These are phyloP conservation scores for Kregervanrija fluxuum DNA, from an alignment of 805 yeast species.

Conservation along the genomic window DNA sequence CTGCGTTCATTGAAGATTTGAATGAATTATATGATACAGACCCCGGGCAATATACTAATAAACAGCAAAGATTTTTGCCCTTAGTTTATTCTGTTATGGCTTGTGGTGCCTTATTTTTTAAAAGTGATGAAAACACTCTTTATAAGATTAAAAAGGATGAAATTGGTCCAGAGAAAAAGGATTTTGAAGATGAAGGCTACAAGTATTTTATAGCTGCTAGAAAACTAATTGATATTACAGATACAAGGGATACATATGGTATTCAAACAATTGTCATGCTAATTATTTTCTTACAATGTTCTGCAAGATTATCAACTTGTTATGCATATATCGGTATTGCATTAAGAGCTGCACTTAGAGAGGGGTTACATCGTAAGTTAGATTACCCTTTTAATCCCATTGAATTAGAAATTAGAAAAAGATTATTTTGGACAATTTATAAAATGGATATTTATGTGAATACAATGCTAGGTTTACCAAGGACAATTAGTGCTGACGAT, in stretches of 20 bases:
- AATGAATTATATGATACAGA: slow-evolving; percentile 72
- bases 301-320: slow-evolving; percentile 80
- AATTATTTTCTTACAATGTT: slow-evolving; percentile 78
- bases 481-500: slow-evolving; percentile 68
- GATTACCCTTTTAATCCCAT: slow-evolving; percentile 61
- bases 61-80: slow-evolving; percentile 71
- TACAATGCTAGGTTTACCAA: slow-evolving; percentile 79
- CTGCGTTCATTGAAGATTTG: slow-evolving; percentile 66
- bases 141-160: slow-evolving; percentile 17
- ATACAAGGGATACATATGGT: slow-evolving; percentile 73
- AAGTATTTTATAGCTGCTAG: slow-evolving; percentile 76
- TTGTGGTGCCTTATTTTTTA: slow-evolving; percentile 73
- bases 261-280: slow-evolving; percentile 85
- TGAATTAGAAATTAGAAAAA: slow-evolving; percentile 74
- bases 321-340: slow-evolving; percentile 89
- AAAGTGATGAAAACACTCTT: slow-evolving; percentile 35
- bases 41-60: slow-evolving; percentile 62
- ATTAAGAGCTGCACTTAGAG: slow-evolving; percentile 69
- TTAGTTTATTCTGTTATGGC: slow-evolving; percentile 83
- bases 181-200: slow-evolving; percentile 69
- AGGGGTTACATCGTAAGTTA: slow-evolving; percentile 75
- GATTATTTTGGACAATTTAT: slow-evolving; percentile 83
- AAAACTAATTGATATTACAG: slow-evolving; percentile 71
- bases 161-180: slow-evolving; percentile 24
- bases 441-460: slow-evolving; percentile 88